phyloP scores from a whole-genome alignment of 2,329 filamentous ascomycete species.

The Aspergillus ochraceoroseus region DNA sequence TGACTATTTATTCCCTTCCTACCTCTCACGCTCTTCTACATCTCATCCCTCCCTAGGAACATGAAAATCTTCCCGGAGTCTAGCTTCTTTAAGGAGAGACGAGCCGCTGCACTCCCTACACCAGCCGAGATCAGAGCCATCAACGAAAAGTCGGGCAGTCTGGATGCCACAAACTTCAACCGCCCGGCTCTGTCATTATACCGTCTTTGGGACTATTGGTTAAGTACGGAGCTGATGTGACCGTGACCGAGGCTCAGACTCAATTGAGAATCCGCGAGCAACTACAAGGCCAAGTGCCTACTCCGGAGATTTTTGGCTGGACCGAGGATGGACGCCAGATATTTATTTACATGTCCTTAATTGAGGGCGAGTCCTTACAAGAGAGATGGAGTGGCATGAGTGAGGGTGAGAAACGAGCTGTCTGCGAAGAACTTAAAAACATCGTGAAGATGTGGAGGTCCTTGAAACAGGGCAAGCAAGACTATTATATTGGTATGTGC shows the following conservation, averaged over 20 bases:
- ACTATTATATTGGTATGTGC: constrained; percentile 24
- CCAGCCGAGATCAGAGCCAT: constrained; percentile 3
- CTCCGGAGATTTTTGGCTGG: constrained; percentile 27
- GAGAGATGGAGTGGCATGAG: constrained; percentile 24
- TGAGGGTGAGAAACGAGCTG: constrained; percentile 22
- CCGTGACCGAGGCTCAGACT: constrained; percentile 28
- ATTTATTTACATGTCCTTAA: constrained; percentile 29
- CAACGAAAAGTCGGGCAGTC: neutral
- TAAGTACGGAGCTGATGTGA: constrained; percentile 35
- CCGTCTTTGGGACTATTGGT: constrained; percentile 33
- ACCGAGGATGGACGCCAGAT: constrained; percentile 20
- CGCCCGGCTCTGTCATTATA: constrained; percentile 32
- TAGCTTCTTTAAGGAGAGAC: neutral
- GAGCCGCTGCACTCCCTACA: neutral
- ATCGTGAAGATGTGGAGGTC: constrained; percentile 24
- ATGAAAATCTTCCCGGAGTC: neutral
- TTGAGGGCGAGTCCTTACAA: constrained; percentile 22
- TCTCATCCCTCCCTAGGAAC: no score
- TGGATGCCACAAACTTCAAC: constrained; percentile 17
- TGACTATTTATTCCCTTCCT: no score
- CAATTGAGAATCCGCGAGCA: constrained; percentile 27
- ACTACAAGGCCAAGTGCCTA: constrained; percentile 25
- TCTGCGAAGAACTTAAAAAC: constrained; percentile 31
- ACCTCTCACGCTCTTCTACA: no score
- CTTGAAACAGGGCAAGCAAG: constrained; percentile 12